These are phyloP conservation scores for Penicillium capsulatum DNA, from an alignment of 2,329 filamentous ascomycete species.

Conservation along the genomic window DNA sequence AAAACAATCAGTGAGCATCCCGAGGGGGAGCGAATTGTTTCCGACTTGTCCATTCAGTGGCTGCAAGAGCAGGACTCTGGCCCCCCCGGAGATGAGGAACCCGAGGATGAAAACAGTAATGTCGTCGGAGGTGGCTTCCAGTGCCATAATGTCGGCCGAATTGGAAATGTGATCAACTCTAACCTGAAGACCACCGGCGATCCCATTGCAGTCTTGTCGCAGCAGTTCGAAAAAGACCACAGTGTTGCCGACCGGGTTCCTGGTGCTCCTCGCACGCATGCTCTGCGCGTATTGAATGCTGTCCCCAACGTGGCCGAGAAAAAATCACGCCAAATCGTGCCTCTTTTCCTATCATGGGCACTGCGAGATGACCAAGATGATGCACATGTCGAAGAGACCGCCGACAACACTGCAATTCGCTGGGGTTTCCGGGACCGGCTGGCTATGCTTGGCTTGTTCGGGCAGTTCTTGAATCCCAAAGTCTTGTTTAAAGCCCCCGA, in stretches of 20 bases:
- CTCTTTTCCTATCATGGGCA: conserved; percentile 81
- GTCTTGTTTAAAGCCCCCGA: conserved; percentile 73
- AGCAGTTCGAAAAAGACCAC: conserved; percentile 63
- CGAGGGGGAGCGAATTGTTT: conserved; percentile 67
- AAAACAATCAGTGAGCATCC: conserved; percentile 69
- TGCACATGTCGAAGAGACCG: conserved; percentile 17
- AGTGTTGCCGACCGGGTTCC: conserved; percentile 27
- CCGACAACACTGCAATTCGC: conserved; percentile 22
- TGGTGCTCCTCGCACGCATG: conserved; percentile 64
- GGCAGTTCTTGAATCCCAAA: conserved; percentile 79
- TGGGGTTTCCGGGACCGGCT: conserved; percentile 68
- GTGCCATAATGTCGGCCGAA: conserved; percentile 67
- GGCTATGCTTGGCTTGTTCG: conserved; percentile 73
- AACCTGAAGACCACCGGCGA: conserved; percentile 53
- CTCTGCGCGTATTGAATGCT: conserved; percentile 70
- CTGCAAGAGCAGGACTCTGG: conserved; percentile 45
- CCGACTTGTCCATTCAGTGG: conserved; percentile 73
- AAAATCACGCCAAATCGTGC: conserved; percentile 76
- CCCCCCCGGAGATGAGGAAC: conserved; percentile 18
- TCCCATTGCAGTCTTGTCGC: conserved; percentile 56
- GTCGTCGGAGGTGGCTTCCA: conserved; percentile 60
- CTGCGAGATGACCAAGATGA: conserved; percentile 47
- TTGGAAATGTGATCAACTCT: conserved; percentile 52
- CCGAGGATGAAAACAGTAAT: conserved; percentile 24
- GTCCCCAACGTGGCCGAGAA: conserved; percentile 78